Evolutionary conservation across 108 stramenopile genomes (phyloP), one percentile per base, ranked within the genome.

Genomic region (Pseudonitzschia multistriata): DNA sequence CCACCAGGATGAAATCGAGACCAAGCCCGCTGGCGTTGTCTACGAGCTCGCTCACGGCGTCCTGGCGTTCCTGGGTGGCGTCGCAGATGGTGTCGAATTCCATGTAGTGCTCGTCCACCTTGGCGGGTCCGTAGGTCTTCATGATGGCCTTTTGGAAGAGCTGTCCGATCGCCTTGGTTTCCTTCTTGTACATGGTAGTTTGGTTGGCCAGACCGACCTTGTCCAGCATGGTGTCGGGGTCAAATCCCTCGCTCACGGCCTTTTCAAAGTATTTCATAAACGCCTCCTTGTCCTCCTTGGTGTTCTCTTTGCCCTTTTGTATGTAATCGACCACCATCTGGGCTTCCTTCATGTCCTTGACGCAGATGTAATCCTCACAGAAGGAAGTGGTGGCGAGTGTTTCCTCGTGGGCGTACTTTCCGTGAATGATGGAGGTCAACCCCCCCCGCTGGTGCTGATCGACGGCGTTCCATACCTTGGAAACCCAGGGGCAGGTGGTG

Each of bases 101-200:
- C 77, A 81, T 82, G 84, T 94, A 97, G 78, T 93, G 94, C 34
- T 88, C 74, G 47, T 88, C 74, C 19, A 81, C 72, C 62, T 95
- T 68, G 21, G 76, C 86, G 25, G 96, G 94, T 22, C 95, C 95
- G 78, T 78, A 92, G 77, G 95, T 95, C 60, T 86, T 83, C 77
- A 96, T 93, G 79, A 93, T 83, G 1, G 91, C 71, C 81, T 95
- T 96, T 80, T 96, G 95, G 59, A 97, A 82, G 40, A 96, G 67
- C 72, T 94, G 88, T 8, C 97, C 97, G 67, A 98, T 96, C 15
- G 90, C 95, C 52, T 93, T 83, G 14, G 97, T 98, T 79, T 98
- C 97, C 72, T 96, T 92, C 89, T 98, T 98, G 83, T 98, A 98
- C 97, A 98, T 98, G 55, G 97, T 98, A 24, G 97, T 98, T 82